Percentiles rank a stretch among this genome's conserved stretches.
Evolutionary conservation across 305 asterid species (phyloP).

Genomic region (Solanum hybrid): DNA sequence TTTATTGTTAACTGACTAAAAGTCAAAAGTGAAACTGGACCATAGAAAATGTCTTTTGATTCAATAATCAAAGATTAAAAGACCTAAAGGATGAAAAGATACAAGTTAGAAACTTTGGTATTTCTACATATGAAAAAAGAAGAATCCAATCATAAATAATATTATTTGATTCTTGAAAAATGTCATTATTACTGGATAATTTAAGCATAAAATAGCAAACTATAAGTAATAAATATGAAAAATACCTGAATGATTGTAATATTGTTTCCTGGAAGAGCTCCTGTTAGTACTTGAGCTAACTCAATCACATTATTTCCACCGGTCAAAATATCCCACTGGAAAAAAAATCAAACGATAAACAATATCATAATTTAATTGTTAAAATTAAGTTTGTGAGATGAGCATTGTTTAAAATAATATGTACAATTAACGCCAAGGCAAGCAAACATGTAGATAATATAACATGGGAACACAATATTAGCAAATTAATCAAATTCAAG

Average conservation of each 20-base stretch:
- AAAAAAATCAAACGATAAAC: neutral
- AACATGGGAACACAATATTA: neutral
- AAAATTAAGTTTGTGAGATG: neutral
- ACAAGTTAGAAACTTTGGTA: neutral
- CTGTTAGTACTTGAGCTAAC: constrained; percentile 43
- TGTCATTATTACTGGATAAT: neutral
- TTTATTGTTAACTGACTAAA: neutral
- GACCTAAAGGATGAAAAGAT: neutral
- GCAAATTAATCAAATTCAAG: neutral
- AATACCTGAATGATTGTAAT: constrained; percentile 43
- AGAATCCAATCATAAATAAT: neutral
- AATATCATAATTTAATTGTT: neutral
- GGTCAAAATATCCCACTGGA: constrained; percentile 62
- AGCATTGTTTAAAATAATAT: neutral
- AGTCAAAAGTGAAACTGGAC: neutral
- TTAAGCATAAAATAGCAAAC: neutral
- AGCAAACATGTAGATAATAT: neutral
- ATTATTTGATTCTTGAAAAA: neutral
- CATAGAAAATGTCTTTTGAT: neutral
- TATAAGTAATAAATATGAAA: neutral
- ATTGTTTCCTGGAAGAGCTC: constrained; percentile 34
- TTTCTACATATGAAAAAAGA: neutral
- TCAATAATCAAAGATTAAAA: neutral
- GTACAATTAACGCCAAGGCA: neutral
- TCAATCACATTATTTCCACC: constrained; percentile 26